Evolutionary conservation across 1,139 yeast genomes (phyloP), one percentile per base, ranked within the genome.

Genomic region (Hanseniaspora gamundiae): DNA sequence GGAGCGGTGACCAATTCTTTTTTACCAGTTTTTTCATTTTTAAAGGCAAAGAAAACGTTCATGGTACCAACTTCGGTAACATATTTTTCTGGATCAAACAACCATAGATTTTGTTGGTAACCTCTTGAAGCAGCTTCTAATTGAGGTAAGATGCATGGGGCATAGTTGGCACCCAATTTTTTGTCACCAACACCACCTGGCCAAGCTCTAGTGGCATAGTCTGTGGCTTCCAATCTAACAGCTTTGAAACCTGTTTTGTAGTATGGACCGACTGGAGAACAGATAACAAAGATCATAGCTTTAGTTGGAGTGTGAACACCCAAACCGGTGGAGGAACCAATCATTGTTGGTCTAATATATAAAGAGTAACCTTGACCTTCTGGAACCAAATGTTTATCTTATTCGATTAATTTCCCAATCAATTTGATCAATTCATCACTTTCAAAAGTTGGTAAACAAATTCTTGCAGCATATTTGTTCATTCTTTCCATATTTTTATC

Each of bases 131-230:
- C 94, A 42, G 98, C 97, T 65, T 79, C 77, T 54, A 76, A 68
- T 68, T 85, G 95, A 27, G 97, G 96, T 58, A 76, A 73, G 58
- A 88, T 76, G 64, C 95, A 84, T 46, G 97, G 95, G 38, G 96
- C 97, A 61, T 91, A 91, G 69, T 91, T 91, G 48, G 95, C 97
- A 64, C 98, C 98, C 57, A 91, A 76, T 69, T 91, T 91, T 66
- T 78, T 80, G 72, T 87, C 80, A 65, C 98, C 98, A 51, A 80
- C 87, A 62, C 97, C 98, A 58, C 95, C 95, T 57, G 97, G 97
- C 97, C 97, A 91, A 14, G 98, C 96, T 68, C 97, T 81, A 22
- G 88, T 91, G 41, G 94, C 94, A 55, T 84, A 78, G 60, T 85
- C 94, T 30, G 95, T 86, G 52, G 97, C 97, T 68, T 88, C 95